phyloP scores from a whole-genome alignment of 371 early-diverging fungal genomes.

The Blakeslea trispora region DNA sequence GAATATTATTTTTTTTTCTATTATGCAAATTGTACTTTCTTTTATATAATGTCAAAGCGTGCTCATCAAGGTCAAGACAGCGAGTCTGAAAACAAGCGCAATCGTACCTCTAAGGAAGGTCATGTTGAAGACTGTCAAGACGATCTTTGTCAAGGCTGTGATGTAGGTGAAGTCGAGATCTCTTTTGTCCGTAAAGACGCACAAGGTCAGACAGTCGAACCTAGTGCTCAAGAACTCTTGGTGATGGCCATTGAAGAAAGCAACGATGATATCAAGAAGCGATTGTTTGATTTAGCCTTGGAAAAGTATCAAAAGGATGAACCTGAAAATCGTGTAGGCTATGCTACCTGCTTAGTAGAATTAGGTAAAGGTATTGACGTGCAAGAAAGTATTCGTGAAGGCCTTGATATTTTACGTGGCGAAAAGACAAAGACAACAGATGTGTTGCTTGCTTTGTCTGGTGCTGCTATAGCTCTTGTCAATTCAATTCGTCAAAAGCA shows the following conservation, averaged over 20 bases:
- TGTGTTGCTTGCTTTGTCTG: constrained; percentile 18
- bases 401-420: constrained; percentile 39
- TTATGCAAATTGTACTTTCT: constrained; percentile 1
- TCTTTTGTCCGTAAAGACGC: constrained; percentile 49
- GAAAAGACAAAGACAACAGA: constrained; percentile 18
- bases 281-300: constrained; percentile 60
- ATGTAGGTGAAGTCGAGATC: constrained; percentile 62
- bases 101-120: constrained; percentile 19
- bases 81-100: constrained; percentile 8
- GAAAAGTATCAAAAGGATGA: constrained; percentile 54
- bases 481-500: constrained; percentile 28
- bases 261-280: constrained; percentile 17
- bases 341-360: constrained; percentile 46
- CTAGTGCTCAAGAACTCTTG: constrained; percentile 53
- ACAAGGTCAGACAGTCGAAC: constrained; percentile 36
- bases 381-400: constrained; percentile 51
- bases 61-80: constrained; percentile 15
- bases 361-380: constrained; percentile 43
- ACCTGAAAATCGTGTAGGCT: constrained; percentile 41
- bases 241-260: constrained; percentile 60
- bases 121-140: constrained; percentile 58
- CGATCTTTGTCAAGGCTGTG: constrained; percentile 56
- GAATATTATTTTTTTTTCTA: neutral
- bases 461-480: constrained; percentile 32
- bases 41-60: constrained; percentile 26